Percentiles rank a stretch among this genome's conserved stretches.
Evolutionary conservation across 2,329 filamentous ascomycete species (phyloP).

Genomic region (Metarhizium humberi): DNA sequence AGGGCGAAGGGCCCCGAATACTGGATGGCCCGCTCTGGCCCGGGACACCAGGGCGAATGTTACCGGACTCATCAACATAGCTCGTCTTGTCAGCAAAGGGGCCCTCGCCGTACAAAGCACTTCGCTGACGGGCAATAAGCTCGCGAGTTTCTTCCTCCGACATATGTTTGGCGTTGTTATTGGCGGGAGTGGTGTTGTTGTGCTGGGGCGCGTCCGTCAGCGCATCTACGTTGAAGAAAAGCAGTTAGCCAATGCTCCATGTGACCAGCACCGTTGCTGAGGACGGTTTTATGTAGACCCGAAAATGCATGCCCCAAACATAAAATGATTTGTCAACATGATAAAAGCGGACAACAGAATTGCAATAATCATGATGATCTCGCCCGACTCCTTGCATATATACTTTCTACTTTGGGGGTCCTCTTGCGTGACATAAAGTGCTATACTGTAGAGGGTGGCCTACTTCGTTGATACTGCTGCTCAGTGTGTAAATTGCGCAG

Average conservation of each 20-base stretch:
- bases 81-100: conserved; percentile 57
- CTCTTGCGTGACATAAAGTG: conserved; percentile 30
- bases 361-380: conserved; percentile 9
- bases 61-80: conserved; percentile 60
- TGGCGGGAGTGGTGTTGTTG: not conserved
- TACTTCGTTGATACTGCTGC: conserved; percentile 99
- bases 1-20: conserved; percentile 68
- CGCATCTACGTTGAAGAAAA: conserved; percentile 36
- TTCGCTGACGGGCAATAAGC: conserved; percentile 90
- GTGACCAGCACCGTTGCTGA: conserved; percentile 10
- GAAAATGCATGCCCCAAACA: conserved; percentile 3
- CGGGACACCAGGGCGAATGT: conserved; percentile 55
- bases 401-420: conserved; percentile 30
- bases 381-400: conserved; percentile 15
- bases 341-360: conserved; percentile 1
- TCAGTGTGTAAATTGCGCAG: conserved; percentile 99
- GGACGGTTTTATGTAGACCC: conserved; percentile 3
- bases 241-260: conserved; percentile 27
- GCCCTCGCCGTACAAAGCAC: conserved; percentile 78
- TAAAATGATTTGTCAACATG: conserved; percentile 4
- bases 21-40: conserved; percentile 53
- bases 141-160: conserved; percentile 95
- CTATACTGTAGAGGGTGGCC: conserved; percentile 70
- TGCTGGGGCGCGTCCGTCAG: conserved; percentile 34
- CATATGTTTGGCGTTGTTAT: conserved; percentile 60